Conservation (phyloP, 352 stramenopile species). For the Pythium coloratum region DNA sequence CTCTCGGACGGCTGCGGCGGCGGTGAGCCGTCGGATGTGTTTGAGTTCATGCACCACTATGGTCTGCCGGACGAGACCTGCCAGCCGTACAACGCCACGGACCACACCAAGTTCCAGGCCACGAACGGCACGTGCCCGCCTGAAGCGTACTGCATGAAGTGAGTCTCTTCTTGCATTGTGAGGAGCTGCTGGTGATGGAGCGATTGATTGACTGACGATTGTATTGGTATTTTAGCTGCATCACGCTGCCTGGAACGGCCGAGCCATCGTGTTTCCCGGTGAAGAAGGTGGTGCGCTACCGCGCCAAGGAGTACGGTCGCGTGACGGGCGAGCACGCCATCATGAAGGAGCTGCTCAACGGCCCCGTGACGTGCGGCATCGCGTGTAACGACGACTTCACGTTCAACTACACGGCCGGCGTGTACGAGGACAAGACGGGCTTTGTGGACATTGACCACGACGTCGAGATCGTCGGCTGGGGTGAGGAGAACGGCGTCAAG, state of each 20-base stretch:
- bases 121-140: slow-evolving; percentile 61
- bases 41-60: slow-evolving; percentile 63
- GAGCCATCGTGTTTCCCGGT: slow-evolving; percentile 46
- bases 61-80: slow-evolving; percentile 58
- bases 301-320: slow-evolving; percentile 48
- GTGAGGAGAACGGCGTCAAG: slow-evolving; percentile 70
- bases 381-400: slow-evolving; percentile 73
- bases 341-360: slow-evolving; percentile 66
- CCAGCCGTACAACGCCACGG: slow-evolving; percentile 60
- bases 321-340: slow-evolving; percentile 55
- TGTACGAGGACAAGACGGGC: slow-evolving; percentile 80
- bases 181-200: neutral
- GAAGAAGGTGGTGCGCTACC: slow-evolving; percentile 52
- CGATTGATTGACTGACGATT: neutral
- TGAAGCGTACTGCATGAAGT: slow-evolving; percentile 72
- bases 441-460: slow-evolving; percentile 75
- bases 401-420: slow-evolving; percentile 87
- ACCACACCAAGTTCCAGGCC: slow-evolving; percentile 50
- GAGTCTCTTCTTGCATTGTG: slow-evolving; percentile 9
- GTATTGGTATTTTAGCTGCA: slow-evolving; percentile 34
- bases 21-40: slow-evolving; percentile 59
- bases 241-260: slow-evolving; percentile 31
- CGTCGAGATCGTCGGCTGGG: slow-evolving; percentile 93
- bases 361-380: slow-evolving; percentile 90
- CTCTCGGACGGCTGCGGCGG: slow-evolving; percentile 55